phyloP scores from a whole-genome alignment of 345 rosid species.

The Raphanus raphanistrum region DNA sequence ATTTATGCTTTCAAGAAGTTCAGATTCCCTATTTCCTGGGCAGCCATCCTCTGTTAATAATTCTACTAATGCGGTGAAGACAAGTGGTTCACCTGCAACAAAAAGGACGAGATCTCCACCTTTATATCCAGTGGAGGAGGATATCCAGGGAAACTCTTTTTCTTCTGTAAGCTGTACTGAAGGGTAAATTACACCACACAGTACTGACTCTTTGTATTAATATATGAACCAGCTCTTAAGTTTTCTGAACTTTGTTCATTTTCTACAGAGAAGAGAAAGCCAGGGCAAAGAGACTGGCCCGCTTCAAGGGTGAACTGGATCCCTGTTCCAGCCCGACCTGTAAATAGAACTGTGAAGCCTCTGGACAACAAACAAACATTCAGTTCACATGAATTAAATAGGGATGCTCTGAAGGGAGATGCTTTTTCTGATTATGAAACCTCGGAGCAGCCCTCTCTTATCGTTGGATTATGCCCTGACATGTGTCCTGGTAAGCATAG shows the following conservation, averaged over 20 bases:
- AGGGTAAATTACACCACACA: constrained; percentile 50
- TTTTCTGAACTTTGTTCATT: constrained; percentile 19
- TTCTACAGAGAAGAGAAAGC: constrained; percentile 72
- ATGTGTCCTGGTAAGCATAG: constrained; percentile 86
- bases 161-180: constrained; percentile 53
- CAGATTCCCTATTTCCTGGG: constrained; percentile 47
- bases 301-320: constrained; percentile 74
- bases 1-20: constrained; percentile 40
- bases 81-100: constrained; percentile 37
- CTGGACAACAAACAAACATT: constrained; percentile 39
- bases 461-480: constrained; percentile 78
- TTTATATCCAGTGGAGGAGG: constrained; percentile 44
- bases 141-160: constrained; percentile 45
- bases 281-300: constrained; percentile 81
- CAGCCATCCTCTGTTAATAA: constrained; percentile 38
- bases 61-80: constrained; percentile 35
- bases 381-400: constrained; percentile 40
- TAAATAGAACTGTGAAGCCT: constrained; percentile 39
- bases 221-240: constrained; percentile 10
- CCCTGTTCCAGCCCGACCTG: constrained; percentile 42
- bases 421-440: constrained; percentile 50
- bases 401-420: constrained; percentile 44
- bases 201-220: constrained; percentile 13
- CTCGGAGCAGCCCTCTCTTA: constrained; percentile 53
- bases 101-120: constrained; percentile 80